Base-by-base conservation (phyloP, 2,329 filamentous ascomycete species). In the Cordyceps cateniannulata region DNA sequence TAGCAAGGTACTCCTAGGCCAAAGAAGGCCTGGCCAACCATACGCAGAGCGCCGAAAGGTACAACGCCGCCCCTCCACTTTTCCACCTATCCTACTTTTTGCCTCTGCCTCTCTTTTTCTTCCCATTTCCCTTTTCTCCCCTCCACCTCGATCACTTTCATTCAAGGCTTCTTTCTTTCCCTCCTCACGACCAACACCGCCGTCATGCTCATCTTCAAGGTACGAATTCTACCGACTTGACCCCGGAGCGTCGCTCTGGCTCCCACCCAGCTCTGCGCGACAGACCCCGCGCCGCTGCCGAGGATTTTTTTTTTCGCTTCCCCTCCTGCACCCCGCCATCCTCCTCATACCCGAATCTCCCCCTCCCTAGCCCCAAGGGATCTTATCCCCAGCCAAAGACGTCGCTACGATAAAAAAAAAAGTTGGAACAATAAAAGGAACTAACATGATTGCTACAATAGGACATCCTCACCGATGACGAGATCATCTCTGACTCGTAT, bases 401-500 rank as follows among this genome's bases (percentile, higher is more conserved):
- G 38, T 42, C 38, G 38, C 38, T 14, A 16, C 38, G 38, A 42
- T 42, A 10, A 35, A 42, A 25, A 44, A 59, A 45, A 24, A 50
- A 12, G 32, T n/a, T 35, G 32, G 22, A 6, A 27, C 1, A 45
- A 38, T 10, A 25, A 12, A n/a, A 44, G 9, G 2, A n/a, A 9
- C 49, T 60, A 60, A 60, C 51, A 49, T n/a, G 22, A 32, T 42
- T 40, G 14, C 35, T 40, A 1, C 55, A 52, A 63, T 71, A 99
- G 95, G 95, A 99, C 76, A 79, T 95, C 70, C 76, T 97, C 78
- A 90, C 85, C 77, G 90, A 81, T 67, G 93, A 97, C 81, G 95
- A 99, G 88, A 85, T 99, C 77, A 87, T 98, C 86, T 96, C 95
- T 72, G 93, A 98, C 81, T 95, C 90, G 69, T 97, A 88, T 81